Base-by-base conservation (phyloP, 129 eudicot species). In the Flaveria bidentis region DNA sequence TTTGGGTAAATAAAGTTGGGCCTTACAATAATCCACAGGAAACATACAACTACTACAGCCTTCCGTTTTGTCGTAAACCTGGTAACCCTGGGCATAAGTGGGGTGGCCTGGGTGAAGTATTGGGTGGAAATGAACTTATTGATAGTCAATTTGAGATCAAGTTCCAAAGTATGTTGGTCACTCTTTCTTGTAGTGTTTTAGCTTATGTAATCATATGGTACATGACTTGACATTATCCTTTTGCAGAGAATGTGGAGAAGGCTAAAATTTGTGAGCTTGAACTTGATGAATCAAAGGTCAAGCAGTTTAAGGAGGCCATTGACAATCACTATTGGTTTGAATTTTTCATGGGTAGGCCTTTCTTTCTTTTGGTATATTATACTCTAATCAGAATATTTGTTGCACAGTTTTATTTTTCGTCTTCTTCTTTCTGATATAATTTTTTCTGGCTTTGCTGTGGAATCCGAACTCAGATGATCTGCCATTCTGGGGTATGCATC, bases 91-190 rank as follows among this genome's bases (percentile, higher is more conserved):
- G 83, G 62, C 97, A 89, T 82, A 91, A 91, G 74, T 89, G 97
- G 97, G 97, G 96, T 69, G 96, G 96, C 42, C 89, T 91, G 64
- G 97, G 97, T 39, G 97, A 91, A 86, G 97, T 89, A 53, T 84
- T 91, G 76, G 97, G 97, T 33, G 97, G 97, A 68, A 91, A 91
- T 78, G 97, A 91, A 76, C 88, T 91, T 63, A 91, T 91, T 63
- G 90, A 91, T 74, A 91, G 97, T 80, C 96, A 83, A 74, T 80
- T 89, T 58, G 96, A 85, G 5, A 84, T 91, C 73, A 91, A 89
- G 83, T 91, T 85, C 74, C 77, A 69, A 80, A 89, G 97, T 91
- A 89, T 53, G 88, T 82, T 62, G 41, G 57, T 72, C 63, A 46
- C 51, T 55, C 14, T 77, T 25, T 39, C 44, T 56, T 64, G 50